A percentile compares a stretch with the other conserved stretches of the same genome.
Conservation (phyloP, 2,329 filamentous ascomycete species). For the Pestalotiopsis sp. region DNA sequence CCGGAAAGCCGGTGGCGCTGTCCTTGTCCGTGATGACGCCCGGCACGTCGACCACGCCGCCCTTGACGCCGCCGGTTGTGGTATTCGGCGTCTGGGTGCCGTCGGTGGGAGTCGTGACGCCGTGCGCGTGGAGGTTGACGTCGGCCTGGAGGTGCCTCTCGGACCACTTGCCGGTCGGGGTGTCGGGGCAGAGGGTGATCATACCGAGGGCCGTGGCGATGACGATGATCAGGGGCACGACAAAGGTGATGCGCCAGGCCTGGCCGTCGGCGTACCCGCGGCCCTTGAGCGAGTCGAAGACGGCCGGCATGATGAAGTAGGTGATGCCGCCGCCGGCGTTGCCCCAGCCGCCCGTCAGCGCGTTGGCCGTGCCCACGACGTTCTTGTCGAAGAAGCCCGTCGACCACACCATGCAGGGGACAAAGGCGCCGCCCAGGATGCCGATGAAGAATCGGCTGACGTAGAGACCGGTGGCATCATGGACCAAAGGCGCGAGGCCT, state of each 20-base stretch:
- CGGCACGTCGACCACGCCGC: conserved; percentile 51
- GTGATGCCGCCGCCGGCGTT: conserved; percentile 89
- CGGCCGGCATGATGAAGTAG: conserved; percentile 90
- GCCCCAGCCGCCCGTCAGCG: conserved; percentile 79
- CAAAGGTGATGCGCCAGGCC: conserved; percentile 82
- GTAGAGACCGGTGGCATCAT: conserved; percentile 67
- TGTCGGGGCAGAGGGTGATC: conserved; percentile 75
- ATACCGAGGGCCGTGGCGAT: conserved; percentile 65
- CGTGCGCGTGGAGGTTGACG: conserved; percentile 50
- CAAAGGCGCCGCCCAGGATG: conserved; percentile 75
- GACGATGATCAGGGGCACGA: conserved; percentile 81
- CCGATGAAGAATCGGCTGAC: conserved; percentile 77
- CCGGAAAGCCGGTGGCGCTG: conserved; percentile 40
- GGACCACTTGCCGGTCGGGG: conserved; percentile 79
- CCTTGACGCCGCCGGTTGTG: conserved; percentile 18
- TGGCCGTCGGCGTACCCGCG: conserved; percentile 63
- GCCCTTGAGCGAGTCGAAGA: conserved; percentile 74
- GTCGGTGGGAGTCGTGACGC: conserved; percentile 22
- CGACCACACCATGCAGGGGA: conserved; percentile 89
- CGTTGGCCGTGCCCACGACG: conserved; percentile 85
- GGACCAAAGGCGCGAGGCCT: conserved; percentile 76
- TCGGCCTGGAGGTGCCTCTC: conserved; percentile 63
- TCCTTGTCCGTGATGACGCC: conserved; percentile 46
- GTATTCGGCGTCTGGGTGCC: neutral
- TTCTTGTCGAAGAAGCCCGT: conserved; percentile 94